Evolutionary conservation across 2,329 filamentous ascomycete genomes (phyloP).

Genomic region (Phaeoacremonium minimum): DNA sequence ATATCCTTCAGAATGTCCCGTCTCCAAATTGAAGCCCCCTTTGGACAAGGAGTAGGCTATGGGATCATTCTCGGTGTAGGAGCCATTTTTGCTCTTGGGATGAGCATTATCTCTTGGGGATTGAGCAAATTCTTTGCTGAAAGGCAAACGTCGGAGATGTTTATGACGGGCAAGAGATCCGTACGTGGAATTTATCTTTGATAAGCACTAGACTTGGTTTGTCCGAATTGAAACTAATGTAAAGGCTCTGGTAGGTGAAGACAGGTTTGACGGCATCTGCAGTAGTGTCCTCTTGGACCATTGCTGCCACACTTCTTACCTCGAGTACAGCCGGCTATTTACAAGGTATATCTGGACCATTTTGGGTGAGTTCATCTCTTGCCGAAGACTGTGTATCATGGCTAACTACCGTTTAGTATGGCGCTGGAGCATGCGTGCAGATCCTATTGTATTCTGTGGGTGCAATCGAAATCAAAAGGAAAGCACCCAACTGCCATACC

Average conservation of each 20-base stretch:
- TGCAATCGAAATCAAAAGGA: conserved; percentile 24
- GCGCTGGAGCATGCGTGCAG: conserved; percentile 23
- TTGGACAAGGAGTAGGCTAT: background rate
- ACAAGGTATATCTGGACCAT: conserved; percentile 16
- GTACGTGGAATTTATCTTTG: background rate
- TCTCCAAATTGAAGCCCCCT: background rate
- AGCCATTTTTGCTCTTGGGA: background rate
- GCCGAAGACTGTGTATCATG: background rate
- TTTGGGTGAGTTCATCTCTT: conserved; percentile 13
- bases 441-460: conserved; percentile 13
- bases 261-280: background rate
- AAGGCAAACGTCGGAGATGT: background rate
- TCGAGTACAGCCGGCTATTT: conserved; percentile 7
- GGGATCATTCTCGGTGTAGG: background rate
- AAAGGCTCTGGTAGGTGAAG: no score
- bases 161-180: background rate
- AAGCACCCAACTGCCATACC: conserved; percentile 22
- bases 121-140: background rate
- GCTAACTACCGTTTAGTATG: conserved; percentile 12
- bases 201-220: background rate
- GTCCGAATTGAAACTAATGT: background rate
- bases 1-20: background rate
- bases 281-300: conserved; percentile 21
- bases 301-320: conserved; percentile 3
- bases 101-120: background rate